Evolutionary conservation across 208 protist genomes (phyloP).

Genomic region (Crithidia brevicula): DNA sequence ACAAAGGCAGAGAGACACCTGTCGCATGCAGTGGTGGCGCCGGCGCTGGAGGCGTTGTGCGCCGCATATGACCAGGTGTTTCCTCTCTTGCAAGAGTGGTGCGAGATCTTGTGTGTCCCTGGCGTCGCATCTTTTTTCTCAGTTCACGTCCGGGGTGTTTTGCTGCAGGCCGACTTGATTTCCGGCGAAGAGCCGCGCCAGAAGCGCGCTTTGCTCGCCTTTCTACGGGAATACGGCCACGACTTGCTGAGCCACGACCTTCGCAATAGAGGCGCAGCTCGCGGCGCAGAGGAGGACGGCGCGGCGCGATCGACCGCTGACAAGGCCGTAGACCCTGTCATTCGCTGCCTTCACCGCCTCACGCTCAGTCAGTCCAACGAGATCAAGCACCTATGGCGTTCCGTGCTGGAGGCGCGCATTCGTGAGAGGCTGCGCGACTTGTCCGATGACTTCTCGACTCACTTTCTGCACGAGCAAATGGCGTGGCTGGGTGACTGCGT

Average conservation of each 20-base stretch:
- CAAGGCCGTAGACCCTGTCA: slow-evolving; percentile 37
- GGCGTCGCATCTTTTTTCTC: slow-evolving; percentile 43
- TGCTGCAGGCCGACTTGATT: slow-evolving; percentile 71
- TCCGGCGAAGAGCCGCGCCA: slow-evolving; percentile 58
- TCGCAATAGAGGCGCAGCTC: not conserved
- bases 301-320: not conserved
- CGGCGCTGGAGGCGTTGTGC: slow-evolving; percentile 49
- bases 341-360: slow-evolving; percentile 68
- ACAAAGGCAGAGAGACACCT: not conserved
- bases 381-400: slow-evolving; percentile 65
- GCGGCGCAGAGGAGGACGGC: not conserved
- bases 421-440: slow-evolving; percentile 45
- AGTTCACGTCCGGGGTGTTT: slow-evolving; percentile 55
- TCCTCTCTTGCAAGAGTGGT: slow-evolving; percentile 57
- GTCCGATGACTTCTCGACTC: slow-evolving; percentile 71
- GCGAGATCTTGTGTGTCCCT: slow-evolving; percentile 32
- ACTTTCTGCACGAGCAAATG: slow-evolving; percentile 52
- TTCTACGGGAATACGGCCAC: slow-evolving; percentile 51
- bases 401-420: slow-evolving; percentile 59
- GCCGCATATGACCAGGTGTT: slow-evolving; percentile 32
- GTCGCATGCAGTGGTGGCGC: slow-evolving; percentile 4
- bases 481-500: slow-evolving; percentile 72
- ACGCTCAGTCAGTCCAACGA: slow-evolving; percentile 58
- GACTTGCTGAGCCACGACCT: slow-evolving; percentile 1
- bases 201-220: slow-evolving; percentile 50